A percentile compares a stretch with the other conserved stretches of the same genome.
phyloP scores from a whole-genome alignment of 106 monocot species.

The Platanthera guangdongensis region DNA sequence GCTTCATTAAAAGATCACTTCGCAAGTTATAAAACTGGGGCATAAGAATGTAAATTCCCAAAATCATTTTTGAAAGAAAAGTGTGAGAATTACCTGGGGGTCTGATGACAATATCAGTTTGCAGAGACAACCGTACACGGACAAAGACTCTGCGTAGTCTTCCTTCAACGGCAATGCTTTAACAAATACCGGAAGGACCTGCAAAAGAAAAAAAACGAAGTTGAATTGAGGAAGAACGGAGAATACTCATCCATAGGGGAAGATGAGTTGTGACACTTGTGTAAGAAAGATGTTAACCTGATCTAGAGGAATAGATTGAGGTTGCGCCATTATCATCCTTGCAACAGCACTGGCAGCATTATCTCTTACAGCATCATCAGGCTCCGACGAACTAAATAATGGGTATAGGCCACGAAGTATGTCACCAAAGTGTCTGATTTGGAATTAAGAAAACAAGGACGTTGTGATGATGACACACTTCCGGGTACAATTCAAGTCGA shows the following conservation, averaged over 20 bases:
- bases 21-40: not conserved
- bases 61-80: not conserved
- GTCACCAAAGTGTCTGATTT: slow-evolving; percentile 76
- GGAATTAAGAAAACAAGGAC: slow-evolving; percentile 18
- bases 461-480: not conserved
- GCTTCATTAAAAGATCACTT: slow-evolving; percentile 12
- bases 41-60: not conserved
- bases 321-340: slow-evolving; percentile 94
- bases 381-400: slow-evolving; percentile 72
- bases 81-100: slow-evolving; percentile 37
- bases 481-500: too few relatives aligned
- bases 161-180: slow-evolving; percentile 92
- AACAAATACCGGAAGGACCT: slow-evolving; percentile 89
- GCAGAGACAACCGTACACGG: slow-evolving; percentile 71
- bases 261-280: not conserved
- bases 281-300: slow-evolving; percentile 39
- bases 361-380: slow-evolving; percentile 84
- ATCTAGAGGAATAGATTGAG: slow-evolving; percentile 79
- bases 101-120: slow-evolving; percentile 65
- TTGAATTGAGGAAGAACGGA: not conserved
- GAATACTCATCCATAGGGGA: not conserved
- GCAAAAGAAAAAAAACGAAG: not conserved
- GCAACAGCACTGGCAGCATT: slow-evolving; percentile 97
- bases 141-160: slow-evolving; percentile 78
- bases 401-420: slow-evolving; percentile 74